Evolutionary conservation across 1,284 basidiomycete species (phyloP).

Genomic region (Sanghuangporus sanghuang): DNA sequence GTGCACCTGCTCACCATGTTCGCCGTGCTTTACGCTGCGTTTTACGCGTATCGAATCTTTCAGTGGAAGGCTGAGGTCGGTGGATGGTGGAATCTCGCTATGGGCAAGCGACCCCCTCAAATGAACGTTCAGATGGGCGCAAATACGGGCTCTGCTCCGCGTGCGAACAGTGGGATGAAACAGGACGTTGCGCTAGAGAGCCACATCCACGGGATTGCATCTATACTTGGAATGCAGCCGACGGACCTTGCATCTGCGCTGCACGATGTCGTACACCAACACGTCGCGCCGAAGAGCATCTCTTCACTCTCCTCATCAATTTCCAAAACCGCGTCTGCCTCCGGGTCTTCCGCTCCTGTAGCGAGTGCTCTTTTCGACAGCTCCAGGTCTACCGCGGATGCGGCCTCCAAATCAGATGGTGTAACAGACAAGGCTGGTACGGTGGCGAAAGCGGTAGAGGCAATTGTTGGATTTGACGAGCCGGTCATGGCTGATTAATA

Average conservation of each 20-base stretch:
- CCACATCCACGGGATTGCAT: slow-evolving; percentile 52
- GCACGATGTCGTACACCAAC: slow-evolving; percentile 46
- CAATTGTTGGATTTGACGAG: slow-evolving; percentile 11
- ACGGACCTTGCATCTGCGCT: slow-evolving; percentile 58
- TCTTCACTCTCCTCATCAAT: slow-evolving; percentile 39
- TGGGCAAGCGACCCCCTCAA: slow-evolving; percentile 34
- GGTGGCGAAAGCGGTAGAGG: slow-evolving; percentile 17
- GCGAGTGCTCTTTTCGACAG: slow-evolving; percentile 34
- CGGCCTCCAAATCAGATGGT: slow-evolving; percentile 29
- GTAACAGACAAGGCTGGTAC: neutral
- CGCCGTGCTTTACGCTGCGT: slow-evolving; percentile 38
- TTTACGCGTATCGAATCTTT: slow-evolving; percentile 44
- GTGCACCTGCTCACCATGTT: slow-evolving; percentile 45
- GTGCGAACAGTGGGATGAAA: slow-evolving; percentile 3
- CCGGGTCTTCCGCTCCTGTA: slow-evolving; percentile 35
- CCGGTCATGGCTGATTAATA: slow-evolving; percentile 3
- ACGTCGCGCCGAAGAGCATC: slow-evolving; percentile 54
- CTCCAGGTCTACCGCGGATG: slow-evolving; percentile 18
- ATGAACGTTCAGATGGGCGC: slow-evolving; percentile 10
- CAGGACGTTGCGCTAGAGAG: slow-evolving; percentile 40
- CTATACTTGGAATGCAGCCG: slow-evolving; percentile 54
- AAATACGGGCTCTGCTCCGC: neutral
- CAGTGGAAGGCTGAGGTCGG: slow-evolving; percentile 50
- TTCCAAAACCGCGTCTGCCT: slow-evolving; percentile 23
- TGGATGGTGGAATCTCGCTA: slow-evolving; percentile 53